Conservation (phyloP, 208 protist genomes). For the Crithidia expoeki region DNA sequence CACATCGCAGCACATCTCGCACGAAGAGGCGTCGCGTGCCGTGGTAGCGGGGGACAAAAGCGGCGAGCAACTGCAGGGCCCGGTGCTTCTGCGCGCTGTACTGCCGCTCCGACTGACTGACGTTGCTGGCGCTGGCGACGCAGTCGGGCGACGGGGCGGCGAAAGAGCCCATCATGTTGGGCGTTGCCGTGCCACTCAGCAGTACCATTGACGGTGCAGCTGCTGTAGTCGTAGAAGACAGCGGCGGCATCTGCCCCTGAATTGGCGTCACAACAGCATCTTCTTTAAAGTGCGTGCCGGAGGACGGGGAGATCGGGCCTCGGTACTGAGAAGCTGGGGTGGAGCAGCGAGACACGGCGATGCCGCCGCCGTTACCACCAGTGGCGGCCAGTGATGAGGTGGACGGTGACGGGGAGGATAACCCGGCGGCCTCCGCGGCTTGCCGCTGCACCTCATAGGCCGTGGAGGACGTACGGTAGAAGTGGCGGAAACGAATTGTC, state of each 20-base stretch:
- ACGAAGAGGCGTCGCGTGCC: conserved; percentile 53
- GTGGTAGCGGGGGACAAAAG: conserved; percentile 78
- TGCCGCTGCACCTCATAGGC: conserved; percentile 41
- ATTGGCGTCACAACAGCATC: neutral
- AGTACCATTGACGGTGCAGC: neutral
- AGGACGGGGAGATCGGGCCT: conserved; percentile 6
- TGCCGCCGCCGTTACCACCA: neutral
- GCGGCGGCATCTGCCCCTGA: neutral
- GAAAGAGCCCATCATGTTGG: conserved; percentile 31
- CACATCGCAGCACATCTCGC: conserved; percentile 27
- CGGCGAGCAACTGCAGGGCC: conserved; percentile 53
- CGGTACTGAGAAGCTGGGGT: conserved; percentile 21
- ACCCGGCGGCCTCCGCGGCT: conserved; percentile 17
- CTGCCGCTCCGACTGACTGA: conserved; percentile 24
- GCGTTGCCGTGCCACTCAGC: conserved; percentile 30
- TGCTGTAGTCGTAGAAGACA: neutral
- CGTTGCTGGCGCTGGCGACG: conserved; percentile 6
- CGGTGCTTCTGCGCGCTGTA: conserved; percentile 40
- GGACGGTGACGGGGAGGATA: conserved; percentile 17
- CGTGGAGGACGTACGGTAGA: conserved; percentile 22
- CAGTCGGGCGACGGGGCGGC: conserved; percentile 20
- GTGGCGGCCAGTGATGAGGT: neutral
- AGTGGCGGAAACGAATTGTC: conserved; percentile 36
- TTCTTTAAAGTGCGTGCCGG: neutral
- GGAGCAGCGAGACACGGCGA: conserved; percentile 14